phyloP scores from a whole-genome alignment of 2,329 filamentous ascomycete species.

The Fusarium proliferatum region DNA sequence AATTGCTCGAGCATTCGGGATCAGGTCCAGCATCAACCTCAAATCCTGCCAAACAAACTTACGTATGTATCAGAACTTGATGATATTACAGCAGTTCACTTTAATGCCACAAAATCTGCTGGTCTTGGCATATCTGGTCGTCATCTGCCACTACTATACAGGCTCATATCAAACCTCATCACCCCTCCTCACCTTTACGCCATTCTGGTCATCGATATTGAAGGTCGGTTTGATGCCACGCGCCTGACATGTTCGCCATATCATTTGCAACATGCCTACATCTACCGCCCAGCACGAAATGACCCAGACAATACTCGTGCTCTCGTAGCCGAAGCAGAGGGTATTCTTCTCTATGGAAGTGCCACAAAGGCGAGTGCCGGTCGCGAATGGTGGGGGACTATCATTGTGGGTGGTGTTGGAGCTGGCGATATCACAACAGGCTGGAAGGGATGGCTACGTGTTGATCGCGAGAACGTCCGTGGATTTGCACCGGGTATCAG shows the following conservation, averaged over 20 bases:
- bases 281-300: constrained; percentile 56
- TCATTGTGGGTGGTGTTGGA: constrained; percentile 60
- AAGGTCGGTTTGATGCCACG: constrained; percentile 65
- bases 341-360: constrained; percentile 63
- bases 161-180: constrained; percentile 64
- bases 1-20: constrained; percentile 11
- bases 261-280: constrained; percentile 63
- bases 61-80: constrained; percentile 60
- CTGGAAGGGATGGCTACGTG: constrained; percentile 64
- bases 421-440: constrained; percentile 49
- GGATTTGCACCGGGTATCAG: constrained; percentile 55
- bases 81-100: constrained; percentile 58
- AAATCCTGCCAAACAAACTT: constrained; percentile 41
- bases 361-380: constrained; percentile 53
- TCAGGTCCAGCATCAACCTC: constrained; percentile 32
- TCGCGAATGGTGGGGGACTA: constrained; percentile 68
- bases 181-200: constrained; percentile 59
- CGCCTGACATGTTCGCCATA: constrained; percentile 52
- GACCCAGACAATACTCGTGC: constrained; percentile 46
- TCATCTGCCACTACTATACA: constrained; percentile 66
- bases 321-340: constrained; percentile 55
- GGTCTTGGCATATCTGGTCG: constrained; percentile 64
- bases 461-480: constrained; percentile 57
- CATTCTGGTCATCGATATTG: constrained; percentile 66
- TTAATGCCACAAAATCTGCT: constrained; percentile 59